Conservation (phyloP, 768 basidiomycete genomes). For the Trametes punicea region DNA sequence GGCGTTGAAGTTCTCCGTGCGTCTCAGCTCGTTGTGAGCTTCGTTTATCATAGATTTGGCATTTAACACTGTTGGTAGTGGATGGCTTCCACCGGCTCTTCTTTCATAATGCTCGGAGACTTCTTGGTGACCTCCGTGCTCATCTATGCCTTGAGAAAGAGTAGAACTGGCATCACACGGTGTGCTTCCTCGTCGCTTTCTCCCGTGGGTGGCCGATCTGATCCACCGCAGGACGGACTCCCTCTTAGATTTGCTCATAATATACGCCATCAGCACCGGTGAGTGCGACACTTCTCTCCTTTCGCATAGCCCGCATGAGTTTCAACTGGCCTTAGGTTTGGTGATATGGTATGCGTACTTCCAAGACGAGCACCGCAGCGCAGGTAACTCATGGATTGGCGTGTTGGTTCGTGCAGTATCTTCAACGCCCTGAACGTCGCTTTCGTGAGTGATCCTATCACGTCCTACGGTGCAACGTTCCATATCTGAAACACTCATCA, state of each 20-base stretch:
- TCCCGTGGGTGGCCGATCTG: no score
- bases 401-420: background rate
- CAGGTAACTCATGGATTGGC: background rate
- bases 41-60: background rate
- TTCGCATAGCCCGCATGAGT: background rate
- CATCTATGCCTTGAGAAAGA: slow-evolving; percentile 1
- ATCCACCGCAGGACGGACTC: slow-evolving; percentile 1
- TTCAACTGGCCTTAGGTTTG: background rate
- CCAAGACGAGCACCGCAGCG: no score
- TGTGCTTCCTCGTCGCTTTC: background rate
- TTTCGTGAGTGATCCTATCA: background rate
- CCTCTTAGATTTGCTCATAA: background rate
- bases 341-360: background rate
- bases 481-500: background rate
- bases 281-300: background rate
- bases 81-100: background rate
- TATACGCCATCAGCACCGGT: slow-evolving; percentile 10
- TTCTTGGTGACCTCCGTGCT: slow-evolving; percentile 4
- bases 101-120: slow-evolving; percentile 2
- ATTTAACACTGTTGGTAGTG: background rate
- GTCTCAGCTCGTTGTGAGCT: background rate
- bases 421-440: slow-evolving; percentile 6
- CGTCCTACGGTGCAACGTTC: background rate
- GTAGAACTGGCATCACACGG: background rate
- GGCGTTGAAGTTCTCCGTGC: background rate